phyloP scores from a whole-genome alignment of 768 basidiomycete genomes.

The Lactarius pseudohatsudake region DNA sequence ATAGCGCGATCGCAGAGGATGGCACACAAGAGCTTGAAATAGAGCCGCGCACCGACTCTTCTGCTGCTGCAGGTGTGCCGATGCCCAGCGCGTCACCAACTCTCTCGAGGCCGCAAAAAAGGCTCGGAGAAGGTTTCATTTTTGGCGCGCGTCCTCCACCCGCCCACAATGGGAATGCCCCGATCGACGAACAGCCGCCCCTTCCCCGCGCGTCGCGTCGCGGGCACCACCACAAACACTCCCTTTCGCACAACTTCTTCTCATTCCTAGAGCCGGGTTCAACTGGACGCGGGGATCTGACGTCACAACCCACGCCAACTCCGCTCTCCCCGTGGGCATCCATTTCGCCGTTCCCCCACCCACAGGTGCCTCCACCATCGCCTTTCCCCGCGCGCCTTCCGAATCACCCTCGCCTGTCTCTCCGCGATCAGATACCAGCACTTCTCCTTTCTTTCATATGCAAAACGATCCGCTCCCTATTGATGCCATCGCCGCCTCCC shows the following conservation, averaged over 20 bases:
- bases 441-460: constrained; percentile 18
- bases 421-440: constrained; percentile 9
- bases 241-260: constrained; percentile 92
- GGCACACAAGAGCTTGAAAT: constrained; percentile 54
- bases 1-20: constrained; percentile 67
- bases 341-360: constrained; percentile 43
- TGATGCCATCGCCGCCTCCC: constrained; percentile 26
- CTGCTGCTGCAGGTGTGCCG: constrained; percentile 7
- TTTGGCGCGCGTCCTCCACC: constrained; percentile 59
- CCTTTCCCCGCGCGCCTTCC: constrained; percentile 11
- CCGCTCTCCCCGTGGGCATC: constrained; percentile 72
- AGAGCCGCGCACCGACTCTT: constrained; percentile 31
- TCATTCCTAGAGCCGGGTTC: constrained; percentile 85
- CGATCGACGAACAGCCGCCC: constrained; percentile 33
- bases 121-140: constrained; percentile 57
- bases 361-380: constrained; percentile 13
- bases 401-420: constrained; percentile 14
- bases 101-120: constrained; percentile 36
- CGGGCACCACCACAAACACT: constrained; percentile 92
- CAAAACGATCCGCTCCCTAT: constrained; percentile 16
- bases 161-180: constrained; percentile 30
- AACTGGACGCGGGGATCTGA: constrained; percentile 40
- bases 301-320: constrained; percentile 57
- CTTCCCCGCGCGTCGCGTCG: constrained; percentile 44
- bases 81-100: constrained; percentile 48